Percentiles rank a stretch among this genome's conserved stretches.
These are phyloP conservation scores for Puccinia sorghi DNA, from an alignment of 1,284 basidiomycete species.

Conservation along the genomic window DNA sequence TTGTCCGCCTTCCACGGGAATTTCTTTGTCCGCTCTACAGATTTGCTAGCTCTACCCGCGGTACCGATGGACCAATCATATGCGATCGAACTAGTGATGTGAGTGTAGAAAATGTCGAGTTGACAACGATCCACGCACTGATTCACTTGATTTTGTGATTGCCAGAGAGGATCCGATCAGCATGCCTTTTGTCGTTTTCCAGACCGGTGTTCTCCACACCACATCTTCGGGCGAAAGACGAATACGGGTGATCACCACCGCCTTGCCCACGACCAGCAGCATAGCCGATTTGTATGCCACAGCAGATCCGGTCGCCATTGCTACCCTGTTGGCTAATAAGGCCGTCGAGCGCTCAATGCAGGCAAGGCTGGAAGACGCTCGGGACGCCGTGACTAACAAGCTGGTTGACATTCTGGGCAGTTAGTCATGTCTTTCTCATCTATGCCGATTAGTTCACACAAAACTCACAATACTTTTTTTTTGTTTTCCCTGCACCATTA, in stretches of 20 bases:
- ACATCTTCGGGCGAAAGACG: constrained; percentile 91
- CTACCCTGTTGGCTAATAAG: constrained; percentile 89
- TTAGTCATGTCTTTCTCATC: constrained; percentile 13
- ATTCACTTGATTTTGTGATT: not conserved
- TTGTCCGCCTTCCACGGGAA: constrained; percentile 99
- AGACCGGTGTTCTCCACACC: constrained; percentile 93
- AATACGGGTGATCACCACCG: constrained; percentile 90
- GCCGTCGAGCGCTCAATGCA: constrained; percentile 90
- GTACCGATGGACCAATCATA: constrained; percentile 97
- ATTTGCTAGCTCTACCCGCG: constrained; percentile 91
- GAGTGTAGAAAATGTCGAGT: not conserved
- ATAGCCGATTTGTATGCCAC: constrained; percentile 92
- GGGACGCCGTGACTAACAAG: constrained; percentile 86
- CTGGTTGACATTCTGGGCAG: constrained; percentile 81
- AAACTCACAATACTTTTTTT: not conserved
- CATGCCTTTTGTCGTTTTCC: constrained; percentile 88
- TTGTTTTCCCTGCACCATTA: not conserved
- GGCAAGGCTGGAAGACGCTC: constrained; percentile 82
- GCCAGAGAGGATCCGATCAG: constrained; percentile 81
- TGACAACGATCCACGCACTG: no score
- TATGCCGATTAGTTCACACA: not conserved
- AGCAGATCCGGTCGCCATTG: constrained; percentile 89
- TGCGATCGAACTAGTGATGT: constrained; percentile 89
- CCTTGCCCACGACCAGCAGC: constrained; percentile 87
- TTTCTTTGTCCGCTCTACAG: constrained; percentile 98